Evolutionary conservation across 1,284 basidiomycete genomes (phyloP).

Genomic region (Cryptococcus deneoformans): DNA sequence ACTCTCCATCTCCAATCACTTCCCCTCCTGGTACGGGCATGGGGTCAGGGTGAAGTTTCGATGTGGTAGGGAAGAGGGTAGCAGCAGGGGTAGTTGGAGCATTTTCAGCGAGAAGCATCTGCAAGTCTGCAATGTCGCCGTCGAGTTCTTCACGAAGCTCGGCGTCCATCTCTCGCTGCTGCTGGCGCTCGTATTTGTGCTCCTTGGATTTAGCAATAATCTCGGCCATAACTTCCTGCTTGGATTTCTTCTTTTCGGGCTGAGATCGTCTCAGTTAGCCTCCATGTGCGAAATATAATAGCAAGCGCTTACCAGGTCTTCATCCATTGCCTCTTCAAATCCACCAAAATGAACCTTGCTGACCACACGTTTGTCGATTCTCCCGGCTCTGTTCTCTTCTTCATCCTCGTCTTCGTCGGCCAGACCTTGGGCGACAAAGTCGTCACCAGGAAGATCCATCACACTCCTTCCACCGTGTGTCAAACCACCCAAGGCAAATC

Average conservation of each 20-base stretch:
- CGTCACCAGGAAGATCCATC: slow-evolving; percentile 65
- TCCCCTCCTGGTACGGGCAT: slow-evolving; percentile 14
- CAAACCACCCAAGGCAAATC: slow-evolving; percentile 52
- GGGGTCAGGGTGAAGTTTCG: slow-evolving; percentile 6
- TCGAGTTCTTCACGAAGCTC: slow-evolving; percentile 86
- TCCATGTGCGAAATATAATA: slow-evolving; percentile 1
- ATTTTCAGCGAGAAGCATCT: slow-evolving; percentile 66
- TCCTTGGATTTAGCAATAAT: slow-evolving; percentile 97
- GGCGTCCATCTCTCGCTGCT: slow-evolving; percentile 81
- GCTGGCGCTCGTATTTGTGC: slow-evolving; percentile 86
- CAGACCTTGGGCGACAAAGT: slow-evolving; percentile 78
- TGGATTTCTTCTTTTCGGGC: slow-evolving; percentile 80
- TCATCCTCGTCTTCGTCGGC: slow-evolving; percentile 67
- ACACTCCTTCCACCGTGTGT: slow-evolving; percentile 92
- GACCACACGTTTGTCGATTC: slow-evolving; percentile 66
- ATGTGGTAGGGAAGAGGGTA: slow-evolving; percentile 24
- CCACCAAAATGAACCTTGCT: slow-evolving; percentile 78
- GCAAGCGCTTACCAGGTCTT: slow-evolving; percentile 51
- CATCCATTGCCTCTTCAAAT: slow-evolving; percentile 67
- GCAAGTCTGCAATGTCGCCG: slow-evolving; percentile 78
- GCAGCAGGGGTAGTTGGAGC: slow-evolving; percentile 51
- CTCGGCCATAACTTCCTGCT: slow-evolving; percentile 97
- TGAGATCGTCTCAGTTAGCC: slow-evolving; percentile 36
- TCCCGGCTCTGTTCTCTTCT: slow-evolving; percentile 62
- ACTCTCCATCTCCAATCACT: slow-evolving; percentile 53